phyloP scores from a whole-genome alignment of 1,284 basidiomycete species.

The Melampsora americana region DNA sequence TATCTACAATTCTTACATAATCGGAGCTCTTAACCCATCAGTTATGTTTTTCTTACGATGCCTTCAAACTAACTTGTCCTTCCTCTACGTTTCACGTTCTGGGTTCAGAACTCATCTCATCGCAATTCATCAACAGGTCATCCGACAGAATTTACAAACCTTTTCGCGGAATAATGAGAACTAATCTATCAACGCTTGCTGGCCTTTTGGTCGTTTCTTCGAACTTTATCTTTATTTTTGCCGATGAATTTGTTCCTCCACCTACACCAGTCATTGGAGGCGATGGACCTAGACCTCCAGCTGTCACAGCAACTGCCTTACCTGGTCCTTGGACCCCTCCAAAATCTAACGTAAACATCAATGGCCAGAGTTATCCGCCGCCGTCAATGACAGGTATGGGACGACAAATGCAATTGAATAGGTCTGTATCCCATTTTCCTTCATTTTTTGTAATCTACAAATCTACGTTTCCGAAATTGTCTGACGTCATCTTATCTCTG shows the following conservation, averaged over 20 bases:
- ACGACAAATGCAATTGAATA: constrained; percentile 29
- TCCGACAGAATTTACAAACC: too few species aligned
- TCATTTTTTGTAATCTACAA: neutral
- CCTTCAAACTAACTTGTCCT: too few species aligned
- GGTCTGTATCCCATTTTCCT: neutral
- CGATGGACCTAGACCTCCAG: constrained; percentile 18
- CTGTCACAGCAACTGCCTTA: constrained; percentile 13
- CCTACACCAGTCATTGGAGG: constrained; percentile 27
- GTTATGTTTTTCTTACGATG: too few species aligned
- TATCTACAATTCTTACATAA: too few species aligned
- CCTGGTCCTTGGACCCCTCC: constrained; percentile 46
- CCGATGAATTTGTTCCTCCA: neutral
- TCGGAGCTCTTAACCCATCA: too few species aligned
- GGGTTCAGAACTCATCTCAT: too few species aligned
- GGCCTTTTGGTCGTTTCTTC: neutral
- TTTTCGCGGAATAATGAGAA: neutral
- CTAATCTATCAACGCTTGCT: neutral
- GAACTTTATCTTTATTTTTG: neutral
- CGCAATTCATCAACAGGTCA: too few species aligned
- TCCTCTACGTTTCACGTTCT: too few species aligned
- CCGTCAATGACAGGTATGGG: constrained; percentile 35
- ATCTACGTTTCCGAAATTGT: neutral
- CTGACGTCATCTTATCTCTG: neutral
- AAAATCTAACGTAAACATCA: neutral
- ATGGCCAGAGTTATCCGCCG: constrained; percentile 14